Evolutionary conservation across 805 yeast species (phyloP).

Genomic region (Candida xiaguanensis): DNA sequence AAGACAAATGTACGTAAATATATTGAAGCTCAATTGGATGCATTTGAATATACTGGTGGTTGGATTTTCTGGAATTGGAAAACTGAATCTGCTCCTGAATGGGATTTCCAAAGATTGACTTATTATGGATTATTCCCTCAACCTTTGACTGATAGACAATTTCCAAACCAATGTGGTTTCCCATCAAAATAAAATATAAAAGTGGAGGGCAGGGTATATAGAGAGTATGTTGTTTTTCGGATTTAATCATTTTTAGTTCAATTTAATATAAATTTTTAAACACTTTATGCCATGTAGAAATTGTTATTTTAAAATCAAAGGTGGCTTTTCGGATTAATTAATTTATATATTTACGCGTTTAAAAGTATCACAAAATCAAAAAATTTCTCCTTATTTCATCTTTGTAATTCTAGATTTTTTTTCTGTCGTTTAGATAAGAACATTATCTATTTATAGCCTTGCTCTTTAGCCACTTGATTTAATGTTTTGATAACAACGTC

Average conservation of each 20-base stretch:
- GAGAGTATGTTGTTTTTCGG: slow-evolving; percentile 1
- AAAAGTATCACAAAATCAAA: background rate
- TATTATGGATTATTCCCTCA: slow-evolving; percentile 69
- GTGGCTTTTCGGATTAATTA: slow-evolving; percentile 1
- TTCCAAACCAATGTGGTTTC: slow-evolving; percentile 62
- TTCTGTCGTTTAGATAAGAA: background rate
- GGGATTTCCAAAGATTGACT: slow-evolving; percentile 72
- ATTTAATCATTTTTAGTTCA: background rate
- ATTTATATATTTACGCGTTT: slow-evolving; percentile 1
- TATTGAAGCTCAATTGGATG: slow-evolving; percentile 89
- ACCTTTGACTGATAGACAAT: slow-evolving; percentile 67
- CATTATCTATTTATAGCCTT: background rate
- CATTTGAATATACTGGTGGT: slow-evolving; percentile 67
- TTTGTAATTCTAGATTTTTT: background rate
- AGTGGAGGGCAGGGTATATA: no score
- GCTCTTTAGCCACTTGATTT: slow-evolving; percentile 7
- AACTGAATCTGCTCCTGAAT: slow-evolving; percentile 77
- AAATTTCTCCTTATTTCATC: background rate
- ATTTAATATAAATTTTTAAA: background rate
- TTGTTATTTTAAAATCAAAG: background rate
- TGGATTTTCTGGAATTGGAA: slow-evolving; percentile 96
- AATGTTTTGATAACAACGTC: slow-evolving; percentile 29
- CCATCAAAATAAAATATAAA: background rate
- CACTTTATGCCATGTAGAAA: background rate
- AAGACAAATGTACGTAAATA: slow-evolving; percentile 59